A percentile compares a stretch with the other conserved stretches of the same genome.
These are phyloP conservation scores for Penicillium sp. DNA, from an alignment of 2,329 filamentous ascomycete species.

Conservation along the genomic window DNA sequence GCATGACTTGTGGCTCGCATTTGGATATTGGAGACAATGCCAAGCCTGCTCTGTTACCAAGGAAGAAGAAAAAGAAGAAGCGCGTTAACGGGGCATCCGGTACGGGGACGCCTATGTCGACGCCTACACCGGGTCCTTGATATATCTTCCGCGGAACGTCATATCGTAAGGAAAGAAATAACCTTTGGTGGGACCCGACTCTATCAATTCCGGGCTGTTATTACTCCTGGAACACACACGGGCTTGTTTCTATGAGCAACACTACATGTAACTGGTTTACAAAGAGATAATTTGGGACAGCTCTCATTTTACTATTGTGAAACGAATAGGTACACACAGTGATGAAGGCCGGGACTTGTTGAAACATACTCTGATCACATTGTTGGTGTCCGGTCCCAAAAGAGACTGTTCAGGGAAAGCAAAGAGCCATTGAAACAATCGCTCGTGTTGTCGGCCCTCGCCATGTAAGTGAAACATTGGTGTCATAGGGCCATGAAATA, in stretches of 20 bases:
- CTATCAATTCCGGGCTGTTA: background rate
- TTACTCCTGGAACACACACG: background rate
- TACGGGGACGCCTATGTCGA: slow-evolving; percentile 61
- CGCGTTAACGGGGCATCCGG: slow-evolving; percentile 45
- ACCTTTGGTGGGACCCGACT: background rate
- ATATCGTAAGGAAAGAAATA: background rate
- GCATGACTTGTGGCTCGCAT: slow-evolving; percentile 78
- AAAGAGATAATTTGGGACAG: background rate
- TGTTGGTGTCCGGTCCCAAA: background rate
- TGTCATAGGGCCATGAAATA: background rate
- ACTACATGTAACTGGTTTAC: background rate
- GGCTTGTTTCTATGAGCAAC: background rate
- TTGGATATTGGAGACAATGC: slow-evolving; percentile 71
- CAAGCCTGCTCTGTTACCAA: slow-evolving; percentile 71
- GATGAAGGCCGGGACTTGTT: background rate
- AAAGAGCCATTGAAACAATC: background rate
- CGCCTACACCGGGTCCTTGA: slow-evolving; percentile 42
- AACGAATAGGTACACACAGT: background rate
- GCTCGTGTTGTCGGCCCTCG: slow-evolving; percentile 3
- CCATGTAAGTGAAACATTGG: background rate
- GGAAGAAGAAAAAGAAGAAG: slow-evolving; percentile 75
- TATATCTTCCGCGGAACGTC: background rate
- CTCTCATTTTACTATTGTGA: background rate
- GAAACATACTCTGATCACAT: background rate
- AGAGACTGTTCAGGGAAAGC: background rate